These are phyloP conservation scores for Xerocomellus chrysenteron DNA, from an alignment of 768 basidiomycete genomes.

Conservation along the genomic window DNA sequence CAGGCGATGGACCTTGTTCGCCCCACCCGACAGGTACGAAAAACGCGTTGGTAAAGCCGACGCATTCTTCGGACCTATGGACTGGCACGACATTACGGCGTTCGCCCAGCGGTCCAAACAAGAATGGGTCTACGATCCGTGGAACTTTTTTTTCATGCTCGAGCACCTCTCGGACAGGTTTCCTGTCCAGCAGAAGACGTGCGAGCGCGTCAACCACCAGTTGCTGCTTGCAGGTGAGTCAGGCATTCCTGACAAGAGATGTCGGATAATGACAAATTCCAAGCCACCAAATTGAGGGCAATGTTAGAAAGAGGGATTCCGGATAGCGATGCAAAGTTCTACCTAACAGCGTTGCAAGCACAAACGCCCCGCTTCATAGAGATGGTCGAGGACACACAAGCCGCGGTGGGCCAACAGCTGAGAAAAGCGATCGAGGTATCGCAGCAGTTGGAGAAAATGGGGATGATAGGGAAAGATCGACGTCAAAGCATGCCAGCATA, in stretches of 20 bases:
- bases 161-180: constrained; percentile 1
- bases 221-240: background rate
- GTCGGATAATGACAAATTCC: background rate
- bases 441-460: background rate
- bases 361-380: background rate
- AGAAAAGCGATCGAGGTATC: background rate
- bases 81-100: constrained; percentile 1
- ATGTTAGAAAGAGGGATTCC: background rate
- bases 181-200: background rate
- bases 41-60: background rate
- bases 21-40: background rate
- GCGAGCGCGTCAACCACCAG: background rate
- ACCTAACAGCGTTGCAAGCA: background rate
- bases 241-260: too few relatives aligned
- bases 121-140: background rate
- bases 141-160: background rate
- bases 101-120: background rate
- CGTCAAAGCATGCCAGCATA: too few relatives aligned
- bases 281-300: background rate
- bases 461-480: background rate
- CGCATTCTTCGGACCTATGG: background rate
- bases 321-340: background rate
- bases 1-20: background rate
- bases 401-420: background rate
- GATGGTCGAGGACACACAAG: background rate